Conservation (phyloP, 2,329 filamentous ascomycete species). For the Aspergillus nomiae region DNA sequence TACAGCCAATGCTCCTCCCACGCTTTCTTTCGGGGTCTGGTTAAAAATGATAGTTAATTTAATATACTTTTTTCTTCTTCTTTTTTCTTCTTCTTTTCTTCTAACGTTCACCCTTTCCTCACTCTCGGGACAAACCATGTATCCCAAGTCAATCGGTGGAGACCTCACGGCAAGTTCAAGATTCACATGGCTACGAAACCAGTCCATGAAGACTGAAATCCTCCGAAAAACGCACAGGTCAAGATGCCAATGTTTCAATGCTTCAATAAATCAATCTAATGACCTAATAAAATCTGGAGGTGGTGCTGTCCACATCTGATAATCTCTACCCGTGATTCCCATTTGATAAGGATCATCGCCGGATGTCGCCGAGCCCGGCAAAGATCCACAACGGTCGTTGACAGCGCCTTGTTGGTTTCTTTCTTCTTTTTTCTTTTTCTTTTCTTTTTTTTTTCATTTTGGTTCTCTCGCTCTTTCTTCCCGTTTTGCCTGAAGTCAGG, state of each 20-base stretch:
- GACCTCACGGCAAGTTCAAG: neutral
- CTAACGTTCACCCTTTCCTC: too few relatives aligned
- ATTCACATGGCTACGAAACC: neutral
- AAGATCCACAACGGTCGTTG: neutral
- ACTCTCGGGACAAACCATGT: too few relatives aligned
- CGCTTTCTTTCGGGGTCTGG: neutral
- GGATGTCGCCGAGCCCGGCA: neutral
- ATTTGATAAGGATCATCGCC: constrained; percentile 8
- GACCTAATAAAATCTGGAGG: neutral
- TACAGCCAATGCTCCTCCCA: neutral
- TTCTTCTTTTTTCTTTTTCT: neutral
- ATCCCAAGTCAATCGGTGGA: too few relatives aligned
- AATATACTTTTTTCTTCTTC: too few relatives aligned
- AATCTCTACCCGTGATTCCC: neutral
- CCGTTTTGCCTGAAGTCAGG: neutral
- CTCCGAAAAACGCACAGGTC: neutral
- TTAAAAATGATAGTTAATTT: too few relatives aligned
- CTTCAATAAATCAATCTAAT: neutral
- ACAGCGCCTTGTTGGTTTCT: neutral
- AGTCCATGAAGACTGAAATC: neutral
- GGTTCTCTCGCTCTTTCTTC: neutral
- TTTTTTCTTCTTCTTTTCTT: too few relatives aligned
- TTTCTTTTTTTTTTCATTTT: neutral
- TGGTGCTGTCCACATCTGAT: constrained; percentile 3
- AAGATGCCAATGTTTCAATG: neutral